Evolutionary conservation across 768 basidiomycete genomes (phyloP), one percentile per base, ranked within the genome.

Genomic region (Boletus edulis): DNA sequence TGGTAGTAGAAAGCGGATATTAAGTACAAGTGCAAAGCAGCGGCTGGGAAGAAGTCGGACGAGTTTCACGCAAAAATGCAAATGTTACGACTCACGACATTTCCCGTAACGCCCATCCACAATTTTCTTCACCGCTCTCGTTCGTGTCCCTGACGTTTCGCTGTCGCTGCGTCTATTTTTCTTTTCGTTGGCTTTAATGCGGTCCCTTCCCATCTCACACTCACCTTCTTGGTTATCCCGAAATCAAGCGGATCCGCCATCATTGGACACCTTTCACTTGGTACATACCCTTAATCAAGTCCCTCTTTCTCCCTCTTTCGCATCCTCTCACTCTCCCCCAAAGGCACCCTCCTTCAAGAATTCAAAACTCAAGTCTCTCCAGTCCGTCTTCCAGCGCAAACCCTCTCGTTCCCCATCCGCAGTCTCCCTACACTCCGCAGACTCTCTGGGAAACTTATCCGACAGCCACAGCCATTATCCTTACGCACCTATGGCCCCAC

Each of bases 401-500:
- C 73, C 32, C 7, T 66, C 72, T 41, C 77, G 72, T 54, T 68
- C 76, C 0, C 72, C 78, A 20, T 85, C 84, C 27, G 55, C 79
- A 35, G 71, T 70, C 51, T 85, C 86, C 24, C 75, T 80, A 38
- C 75, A 75, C 58, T 81, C 85, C 9, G 58, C 71, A 11, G 71
- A 73, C 54, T 71, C 76, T 55, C 66, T 73, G 9, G 74, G 76
- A 54, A 74, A 68, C 75, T 14, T 48, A n/a, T 6, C 39, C 44
- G 76, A 81, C 61, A 73, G 65, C 59, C 58, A 63, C 59, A 48
- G 14, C 48, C 62, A 65, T 11, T 84, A 87, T 62, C 83, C 81
- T 1, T 87, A 81, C 76, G 76, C 83, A 14, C 55, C 77, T 45
- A 83, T 85, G 82, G 78, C 78, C 55, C 78, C 81, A 49, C 79